Evolutionary conservation across 2,329 filamentous ascomycete species (phyloP).

Genomic region (Allantophomopsis lycopodina): DNA sequence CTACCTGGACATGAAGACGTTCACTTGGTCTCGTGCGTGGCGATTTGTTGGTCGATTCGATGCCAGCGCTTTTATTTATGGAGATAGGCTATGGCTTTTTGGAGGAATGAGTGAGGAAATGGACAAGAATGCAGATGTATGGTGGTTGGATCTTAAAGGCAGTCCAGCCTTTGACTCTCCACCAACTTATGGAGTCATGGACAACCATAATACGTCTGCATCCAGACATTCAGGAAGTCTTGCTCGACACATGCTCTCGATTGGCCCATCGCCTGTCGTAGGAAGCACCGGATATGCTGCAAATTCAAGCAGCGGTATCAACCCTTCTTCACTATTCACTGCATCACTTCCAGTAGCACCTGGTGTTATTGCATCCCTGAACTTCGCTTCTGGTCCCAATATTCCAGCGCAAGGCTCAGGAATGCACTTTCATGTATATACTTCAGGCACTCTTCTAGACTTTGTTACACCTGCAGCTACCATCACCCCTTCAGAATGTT

Average conservation of each 20-base stretch:
- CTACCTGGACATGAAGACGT: conserved; percentile 92
- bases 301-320: conserved; percentile 53
- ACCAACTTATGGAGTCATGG: conserved; percentile 40
- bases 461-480: conserved; percentile 88
- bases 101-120: conserved; percentile 90
- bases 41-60: conserved; percentile 91
- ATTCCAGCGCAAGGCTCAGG: conserved; percentile 82
- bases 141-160: conserved; percentile 93
- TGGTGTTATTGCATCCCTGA: conserved; percentile 77
- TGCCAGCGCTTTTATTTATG: conserved; percentile 86
- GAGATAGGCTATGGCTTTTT: conserved; percentile 90
- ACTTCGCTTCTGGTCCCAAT: conserved; percentile 77
- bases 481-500: conserved; percentile 77
- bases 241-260: conserved; percentile 36
- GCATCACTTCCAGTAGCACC: conserved; percentile 75
- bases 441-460: conserved; percentile 82
- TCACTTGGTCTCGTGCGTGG: conserved; percentile 95
- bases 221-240: conserved; percentile 13
- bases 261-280: conserved; percentile 33
- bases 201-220: conserved; percentile 19
- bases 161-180: conserved; percentile 70
- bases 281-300: conserved; percentile 52
- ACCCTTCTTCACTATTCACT: conserved; percentile 52
- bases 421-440: conserved; percentile 91
- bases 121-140: conserved; percentile 91